phyloP scores from a whole-genome alignment of 2,329 filamentous ascomycete genomes.

The Neonectria magnoliae region DNA sequence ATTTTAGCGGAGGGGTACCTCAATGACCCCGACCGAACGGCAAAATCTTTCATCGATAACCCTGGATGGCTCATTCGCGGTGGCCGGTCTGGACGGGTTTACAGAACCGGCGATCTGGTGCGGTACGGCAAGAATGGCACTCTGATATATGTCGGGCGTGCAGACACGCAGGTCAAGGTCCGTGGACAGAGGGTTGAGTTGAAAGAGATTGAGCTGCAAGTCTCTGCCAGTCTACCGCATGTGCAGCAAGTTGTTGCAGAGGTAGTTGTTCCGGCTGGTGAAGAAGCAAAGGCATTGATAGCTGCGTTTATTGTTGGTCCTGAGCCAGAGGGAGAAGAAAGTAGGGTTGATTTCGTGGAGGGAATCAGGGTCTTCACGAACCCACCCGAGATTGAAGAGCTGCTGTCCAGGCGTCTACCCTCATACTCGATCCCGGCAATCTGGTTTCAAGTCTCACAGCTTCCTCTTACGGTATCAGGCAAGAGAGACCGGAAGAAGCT shows the following conservation, averaged over 20 bases:
- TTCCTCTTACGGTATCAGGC: conserved; percentile 11
- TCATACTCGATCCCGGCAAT: conserved; percentile 13
- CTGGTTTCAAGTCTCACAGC: background rate
- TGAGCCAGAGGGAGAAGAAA: background rate
- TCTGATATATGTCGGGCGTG: conserved; percentile 29
- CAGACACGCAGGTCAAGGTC: conserved; percentile 38
- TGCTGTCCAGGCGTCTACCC: background rate
- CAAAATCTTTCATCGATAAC: conserved; percentile 54
- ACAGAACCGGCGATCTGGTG: conserved; percentile 34
- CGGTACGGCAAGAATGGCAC: conserved; percentile 28
- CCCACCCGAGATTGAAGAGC: background rate
- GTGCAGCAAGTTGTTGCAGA: conserved; percentile 14
- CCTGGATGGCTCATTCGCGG: conserved; percentile 50
- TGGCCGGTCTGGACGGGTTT: conserved; percentile 25
- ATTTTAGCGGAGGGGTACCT: conserved; percentile 60
- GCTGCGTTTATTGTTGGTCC: conserved; percentile 1
- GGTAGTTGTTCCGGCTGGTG: conserved; percentile 3
- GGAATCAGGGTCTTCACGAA: background rate
- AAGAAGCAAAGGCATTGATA: background rate
- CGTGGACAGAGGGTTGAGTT: conserved; percentile 38
- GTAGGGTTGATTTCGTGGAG: background rate
- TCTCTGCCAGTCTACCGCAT: conserved; percentile 5
- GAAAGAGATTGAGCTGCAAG: conserved; percentile 33
- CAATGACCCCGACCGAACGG: conserved; percentile 56
- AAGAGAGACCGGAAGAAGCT: conserved; percentile 16